Conservation (phyloP, 768 basidiomycete species). For the Leccinellum luteum region DNA sequence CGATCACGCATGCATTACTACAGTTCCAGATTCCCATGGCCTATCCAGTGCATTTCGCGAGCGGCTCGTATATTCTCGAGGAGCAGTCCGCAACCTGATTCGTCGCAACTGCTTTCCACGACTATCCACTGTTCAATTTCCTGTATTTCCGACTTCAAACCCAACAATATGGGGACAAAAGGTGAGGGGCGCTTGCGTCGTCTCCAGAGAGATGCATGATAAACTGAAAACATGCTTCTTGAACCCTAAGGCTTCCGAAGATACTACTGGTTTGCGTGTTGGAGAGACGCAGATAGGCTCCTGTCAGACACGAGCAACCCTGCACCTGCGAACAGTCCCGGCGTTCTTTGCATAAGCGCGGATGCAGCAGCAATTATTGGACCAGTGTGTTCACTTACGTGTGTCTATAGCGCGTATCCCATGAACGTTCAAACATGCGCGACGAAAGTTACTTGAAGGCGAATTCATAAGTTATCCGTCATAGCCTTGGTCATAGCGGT, state of each 20-base stretch:
- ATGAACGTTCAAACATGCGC: background rate
- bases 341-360: background rate
- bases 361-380: background rate
- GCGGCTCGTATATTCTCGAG: slow-evolving; percentile 13
- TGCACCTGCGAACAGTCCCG: background rate
- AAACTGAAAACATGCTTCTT: background rate
- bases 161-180: background rate
- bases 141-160: background rate
- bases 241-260: background rate
- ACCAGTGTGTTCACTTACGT: background rate
- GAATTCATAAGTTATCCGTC: background rate
- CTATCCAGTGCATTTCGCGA: slow-evolving; percentile 7
- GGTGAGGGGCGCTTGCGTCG: background rate
- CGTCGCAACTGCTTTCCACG: slow-evolving; percentile 5
- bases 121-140: slow-evolving; percentile 7
- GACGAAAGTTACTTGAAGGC: background rate
- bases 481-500: background rate
- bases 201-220: background rate
- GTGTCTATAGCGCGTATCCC: background rate
- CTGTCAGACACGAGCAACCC: background rate
- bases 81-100: slow-evolving; percentile 12
- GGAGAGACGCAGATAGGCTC: background rate
- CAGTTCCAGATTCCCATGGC: slow-evolving; percentile 4
- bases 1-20: slow-evolving; percentile 22
- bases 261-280: background rate